Percentiles rank a stretch among this genome's conserved stretches.
These are phyloP conservation scores for Herpetospermum pedunculosum DNA, from an alignment of 306 rosid genomes.

Conservation along the genomic window DNA sequence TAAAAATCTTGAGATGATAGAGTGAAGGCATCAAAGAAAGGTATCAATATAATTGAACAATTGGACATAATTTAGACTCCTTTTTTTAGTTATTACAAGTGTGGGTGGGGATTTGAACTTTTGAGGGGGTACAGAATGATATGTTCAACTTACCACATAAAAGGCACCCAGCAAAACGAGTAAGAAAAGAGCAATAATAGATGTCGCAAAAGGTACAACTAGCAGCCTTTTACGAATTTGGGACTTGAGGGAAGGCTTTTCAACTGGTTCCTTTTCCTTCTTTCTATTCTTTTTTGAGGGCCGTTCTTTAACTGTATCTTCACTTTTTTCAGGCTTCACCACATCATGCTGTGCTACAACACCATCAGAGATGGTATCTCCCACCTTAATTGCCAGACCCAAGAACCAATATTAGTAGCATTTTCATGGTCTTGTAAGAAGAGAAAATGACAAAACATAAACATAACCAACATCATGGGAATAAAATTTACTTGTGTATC, in stretches of 20 bases:
- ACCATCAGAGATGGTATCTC: conserved; percentile 42
- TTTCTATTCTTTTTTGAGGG: conserved; percentile 56
- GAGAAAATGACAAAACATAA: neutral
- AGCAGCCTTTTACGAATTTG: conserved; percentile 66
- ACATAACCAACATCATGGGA: conserved; percentile 7
- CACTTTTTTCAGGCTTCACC: conserved; percentile 55
- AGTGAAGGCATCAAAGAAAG: neutral
- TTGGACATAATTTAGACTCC: neutral
- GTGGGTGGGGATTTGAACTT: no score
- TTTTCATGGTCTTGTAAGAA: conserved; percentile 7
- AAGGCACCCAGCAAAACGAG: conserved; percentile 84
- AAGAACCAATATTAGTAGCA: conserved; percentile 13
- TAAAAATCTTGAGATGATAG: neutral
- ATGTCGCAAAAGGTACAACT: conserved; percentile 84
- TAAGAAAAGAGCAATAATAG: conserved; percentile 68
- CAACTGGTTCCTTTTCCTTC: conserved; percentile 77
- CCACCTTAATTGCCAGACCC: conserved; percentile 41
- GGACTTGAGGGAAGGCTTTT: conserved; percentile 58
- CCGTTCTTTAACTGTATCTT: conserved; percentile 64
- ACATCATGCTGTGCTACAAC: conserved; percentile 31
- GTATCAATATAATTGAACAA: neutral
- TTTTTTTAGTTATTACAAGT: no score
- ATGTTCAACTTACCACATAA: conserved; percentile 72
- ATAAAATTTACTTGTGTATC: conserved; percentile 26
- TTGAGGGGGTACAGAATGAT: conserved; percentile 12